A percentile compares a stretch with the other conserved stretches of the same genome.
phyloP scores from a whole-genome alignment of 768 basidiomycete species.

The Sarcodon sp. region DNA sequence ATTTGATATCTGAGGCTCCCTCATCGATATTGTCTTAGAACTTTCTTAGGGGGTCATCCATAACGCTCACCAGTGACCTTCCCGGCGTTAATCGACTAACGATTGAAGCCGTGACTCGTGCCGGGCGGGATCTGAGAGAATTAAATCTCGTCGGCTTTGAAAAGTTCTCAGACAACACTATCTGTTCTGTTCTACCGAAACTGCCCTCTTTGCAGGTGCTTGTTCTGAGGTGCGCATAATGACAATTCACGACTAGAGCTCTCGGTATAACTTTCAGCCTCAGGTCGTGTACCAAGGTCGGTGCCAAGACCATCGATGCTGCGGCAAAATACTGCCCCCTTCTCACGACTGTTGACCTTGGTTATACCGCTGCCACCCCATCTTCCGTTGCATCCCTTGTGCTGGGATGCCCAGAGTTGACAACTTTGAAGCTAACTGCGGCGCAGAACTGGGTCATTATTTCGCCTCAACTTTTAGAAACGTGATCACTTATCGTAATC shows the following conservation, averaged over 20 bases:
- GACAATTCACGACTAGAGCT: background rate
- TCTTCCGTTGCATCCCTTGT: constrained; percentile 32
- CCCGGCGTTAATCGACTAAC: constrained; percentile 41
- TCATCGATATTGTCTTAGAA: constrained; percentile 22
- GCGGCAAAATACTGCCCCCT: constrained; percentile 26
- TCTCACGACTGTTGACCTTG: constrained; percentile 41
- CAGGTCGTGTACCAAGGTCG: constrained; percentile 52
- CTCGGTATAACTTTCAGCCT: constrained; percentile 3
- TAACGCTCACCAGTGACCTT: constrained; percentile 33
- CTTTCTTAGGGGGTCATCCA: constrained; percentile 40
- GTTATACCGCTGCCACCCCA: constrained; percentile 44
- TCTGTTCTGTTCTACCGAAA: constrained; percentile 34
- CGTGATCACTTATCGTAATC: background rate
- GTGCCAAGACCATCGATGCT: constrained; percentile 31
- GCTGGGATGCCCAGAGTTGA: constrained; percentile 24
- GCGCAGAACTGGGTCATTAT: constrained; percentile 44
- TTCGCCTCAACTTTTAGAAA: background rate
- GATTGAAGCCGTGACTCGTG: constrained; percentile 26
- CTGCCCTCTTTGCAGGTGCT: constrained; percentile 33
- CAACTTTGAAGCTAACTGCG: constrained; percentile 51
- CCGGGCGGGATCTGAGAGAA: constrained; percentile 22
- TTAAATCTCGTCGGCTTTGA: constrained; percentile 39
- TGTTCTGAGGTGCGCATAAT: constrained; percentile 35
- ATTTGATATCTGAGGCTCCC: background rate
- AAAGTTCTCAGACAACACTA: constrained; percentile 35